Base-by-base conservation (phyloP, 2,329 filamentous ascomycete genomes). In the Metarhizium album region DNA sequence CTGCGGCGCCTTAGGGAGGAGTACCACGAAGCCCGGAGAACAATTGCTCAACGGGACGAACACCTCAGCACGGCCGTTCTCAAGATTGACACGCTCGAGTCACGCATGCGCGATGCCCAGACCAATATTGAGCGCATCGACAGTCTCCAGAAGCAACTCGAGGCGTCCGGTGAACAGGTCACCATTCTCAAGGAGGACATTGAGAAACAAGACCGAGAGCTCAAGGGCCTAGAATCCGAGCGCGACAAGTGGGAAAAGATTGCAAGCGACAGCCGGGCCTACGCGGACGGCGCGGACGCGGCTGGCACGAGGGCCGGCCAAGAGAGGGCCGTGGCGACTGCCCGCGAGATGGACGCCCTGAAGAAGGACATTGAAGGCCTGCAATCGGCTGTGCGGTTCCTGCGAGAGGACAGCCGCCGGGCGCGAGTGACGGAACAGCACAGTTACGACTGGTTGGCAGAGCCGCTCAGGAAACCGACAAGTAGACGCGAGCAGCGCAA, bases 61-160 rank as follows among this genome's bases (percentile, higher is more conserved):
- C 83, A 84, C 35, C 80, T 95, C 48, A 90, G 94, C 65, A 91
- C 94, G 52, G 79, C 87, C 23, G 80, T 84, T n/a, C 85, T 96
- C 58, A 90, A 93, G 67, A 95, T 96, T 58, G 91, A 96, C 67
- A 87, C 93, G 40, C 81, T 97, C 37, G 87, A 95, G 66, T 87
- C 87, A 7, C 79, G 88, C 52, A 90, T 93, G 83, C 82, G 84
- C 52, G 90, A 94, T 62, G 87, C 87, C 5, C 82, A 83, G 56
- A 82, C 86, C 63, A 90, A 91, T 67, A 81, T 86, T 14, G 80
- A 82, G 47, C 77, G 76, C 48, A 86, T 89, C 57, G 72, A 73
- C 20, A 80, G 82, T 49, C 73, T 89, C 13, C 84, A 88, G 64
- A 69, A 68, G 33, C 71, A 75, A 58, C 72, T 86, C 23, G 74